phyloP scores from a whole-genome alignment of 805 yeast species.

The Myxozyma neglecta region DNA sequence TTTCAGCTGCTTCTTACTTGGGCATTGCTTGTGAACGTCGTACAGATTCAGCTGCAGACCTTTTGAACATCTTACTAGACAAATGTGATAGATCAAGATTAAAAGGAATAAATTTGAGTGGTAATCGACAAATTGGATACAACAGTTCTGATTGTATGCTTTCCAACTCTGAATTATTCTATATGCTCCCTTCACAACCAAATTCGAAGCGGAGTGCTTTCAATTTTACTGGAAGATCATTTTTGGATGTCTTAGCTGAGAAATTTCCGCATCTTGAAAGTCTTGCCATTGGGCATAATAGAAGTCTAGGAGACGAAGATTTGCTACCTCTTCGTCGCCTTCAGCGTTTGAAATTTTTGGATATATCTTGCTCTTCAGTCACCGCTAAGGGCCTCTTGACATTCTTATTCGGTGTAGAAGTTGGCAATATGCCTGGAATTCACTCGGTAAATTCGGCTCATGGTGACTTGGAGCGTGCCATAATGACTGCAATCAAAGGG shows the following conservation, averaged over 20 bases:
- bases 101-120: not conserved
- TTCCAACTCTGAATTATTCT: not conserved
- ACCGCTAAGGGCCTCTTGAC: not conserved
- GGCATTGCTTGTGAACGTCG: conserved; percentile 1
- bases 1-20: not conserved
- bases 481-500: not conserved
- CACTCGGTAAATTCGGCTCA: not conserved
- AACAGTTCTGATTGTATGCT: not conserved
- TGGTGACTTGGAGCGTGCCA: not conserved
- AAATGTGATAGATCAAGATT: not conserved
- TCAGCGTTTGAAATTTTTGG: not conserved
- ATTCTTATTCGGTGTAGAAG: not conserved
- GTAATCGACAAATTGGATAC: not conserved
- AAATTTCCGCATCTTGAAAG: not conserved
- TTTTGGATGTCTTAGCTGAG: not conserved
- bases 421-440: not conserved
- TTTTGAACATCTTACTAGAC: not conserved
- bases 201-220: not conserved
- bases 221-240: not conserved
- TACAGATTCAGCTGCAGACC: not conserved
- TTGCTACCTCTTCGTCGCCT: not conserved
- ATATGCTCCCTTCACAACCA: not conserved
- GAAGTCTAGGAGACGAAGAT: not conserved
- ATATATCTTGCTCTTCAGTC: not conserved
- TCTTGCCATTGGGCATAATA: conserved; percentile 1